Conservation (phyloP, 139 green algal genomes). For the Chlamydomonas schloesseri region DNA sequence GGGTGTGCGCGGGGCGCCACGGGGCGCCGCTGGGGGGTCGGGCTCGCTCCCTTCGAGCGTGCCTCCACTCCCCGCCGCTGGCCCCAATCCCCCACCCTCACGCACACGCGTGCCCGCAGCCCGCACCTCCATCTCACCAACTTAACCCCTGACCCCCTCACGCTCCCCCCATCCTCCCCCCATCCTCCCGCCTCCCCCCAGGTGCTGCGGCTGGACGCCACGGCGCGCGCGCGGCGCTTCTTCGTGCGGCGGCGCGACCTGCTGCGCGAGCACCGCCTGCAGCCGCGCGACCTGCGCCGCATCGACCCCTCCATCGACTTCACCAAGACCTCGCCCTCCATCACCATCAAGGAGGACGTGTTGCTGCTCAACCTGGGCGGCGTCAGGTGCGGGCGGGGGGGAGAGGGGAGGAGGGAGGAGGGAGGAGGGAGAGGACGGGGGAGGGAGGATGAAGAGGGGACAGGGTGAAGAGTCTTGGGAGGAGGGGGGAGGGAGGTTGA, state of each 20-base stretch:
- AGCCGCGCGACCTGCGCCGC: constrained; percentile 92
- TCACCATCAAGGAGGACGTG: constrained; percentile 90
- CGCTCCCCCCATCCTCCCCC: neutral
- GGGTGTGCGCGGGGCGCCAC: too few relatives aligned
- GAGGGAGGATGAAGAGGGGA: neutral
- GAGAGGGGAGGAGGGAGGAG: too few relatives aligned
- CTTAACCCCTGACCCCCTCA: neutral
- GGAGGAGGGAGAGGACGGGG: neutral
- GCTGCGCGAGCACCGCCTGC: constrained; percentile 82
- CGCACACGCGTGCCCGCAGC: too few relatives aligned
- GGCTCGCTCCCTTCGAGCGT: too few relatives aligned
- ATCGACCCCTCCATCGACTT: constrained; percentile 91
- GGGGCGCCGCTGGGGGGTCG: too few relatives aligned
- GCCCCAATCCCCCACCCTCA: too few relatives aligned
- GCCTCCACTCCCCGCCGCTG: too few relatives aligned
- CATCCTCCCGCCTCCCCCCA: constrained; percentile 16
- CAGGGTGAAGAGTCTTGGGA: too few relatives aligned
- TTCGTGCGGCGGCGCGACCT: constrained; percentile 88
- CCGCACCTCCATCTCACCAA: neutral
- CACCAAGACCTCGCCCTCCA: constrained; percentile 82
- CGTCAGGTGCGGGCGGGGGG: constrained; percentile 66
- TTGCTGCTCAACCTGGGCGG: constrained; percentile 92
- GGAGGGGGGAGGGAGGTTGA: too few relatives aligned
- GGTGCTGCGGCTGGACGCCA: constrained; percentile 79
- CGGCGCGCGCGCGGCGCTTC: constrained; percentile 71